A percentile compares a stretch with the other conserved stretches of the same genome.
Evolutionary conservation across 371 early-diverging fungal genomes (phyloP).

Genomic region (Syncephalastrum contaminatum): DNA sequence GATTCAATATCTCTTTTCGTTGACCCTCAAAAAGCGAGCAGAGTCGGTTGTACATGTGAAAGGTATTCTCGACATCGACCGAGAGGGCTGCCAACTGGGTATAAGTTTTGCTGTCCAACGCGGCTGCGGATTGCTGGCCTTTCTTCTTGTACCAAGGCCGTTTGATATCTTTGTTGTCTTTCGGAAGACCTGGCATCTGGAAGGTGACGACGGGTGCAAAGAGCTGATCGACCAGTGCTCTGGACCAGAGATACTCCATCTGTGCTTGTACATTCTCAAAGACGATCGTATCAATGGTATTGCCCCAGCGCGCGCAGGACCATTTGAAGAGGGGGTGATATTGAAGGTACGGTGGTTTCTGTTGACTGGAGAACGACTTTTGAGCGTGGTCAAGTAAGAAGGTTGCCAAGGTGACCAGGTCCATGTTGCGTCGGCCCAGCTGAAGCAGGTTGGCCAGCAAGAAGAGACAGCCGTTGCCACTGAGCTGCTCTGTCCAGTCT

Average conservation of each 20-base stretch:
- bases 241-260: slow-evolving; percentile 60
- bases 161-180: background rate
- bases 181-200: slow-evolving; percentile 3
- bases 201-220: slow-evolving; percentile 1
- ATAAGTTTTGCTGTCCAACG: slow-evolving; percentile 8
- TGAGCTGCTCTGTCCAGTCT: slow-evolving; percentile 14
- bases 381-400: slow-evolving; percentile 37
- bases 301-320: slow-evolving; percentile 45
- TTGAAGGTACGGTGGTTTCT: slow-evolving; percentile 38
- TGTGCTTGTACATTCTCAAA: slow-evolving; percentile 41
- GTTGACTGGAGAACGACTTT: slow-evolving; percentile 44
- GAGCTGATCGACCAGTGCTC: slow-evolving; percentile 8
- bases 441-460: slow-evolving; percentile 56
- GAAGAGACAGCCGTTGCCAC: slow-evolving; percentile 57
- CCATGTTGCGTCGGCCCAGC: slow-evolving; percentile 22
- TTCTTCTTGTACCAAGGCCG: slow-evolving; percentile 5
- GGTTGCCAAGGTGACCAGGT: slow-evolving; percentile 27
- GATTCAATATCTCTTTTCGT: slow-evolving; percentile 52
- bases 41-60: slow-evolving; percentile 51
- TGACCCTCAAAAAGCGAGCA: slow-evolving; percentile 44
- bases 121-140: background rate
- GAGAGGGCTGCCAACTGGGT: slow-evolving; percentile 26
- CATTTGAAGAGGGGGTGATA: slow-evolving; percentile 73
- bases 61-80: slow-evolving; percentile 53
- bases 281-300: slow-evolving; percentile 37